phyloP scores from a whole-genome alignment of 495 filamentous ascomycete genomes.

The Penicillium manginii region DNA sequence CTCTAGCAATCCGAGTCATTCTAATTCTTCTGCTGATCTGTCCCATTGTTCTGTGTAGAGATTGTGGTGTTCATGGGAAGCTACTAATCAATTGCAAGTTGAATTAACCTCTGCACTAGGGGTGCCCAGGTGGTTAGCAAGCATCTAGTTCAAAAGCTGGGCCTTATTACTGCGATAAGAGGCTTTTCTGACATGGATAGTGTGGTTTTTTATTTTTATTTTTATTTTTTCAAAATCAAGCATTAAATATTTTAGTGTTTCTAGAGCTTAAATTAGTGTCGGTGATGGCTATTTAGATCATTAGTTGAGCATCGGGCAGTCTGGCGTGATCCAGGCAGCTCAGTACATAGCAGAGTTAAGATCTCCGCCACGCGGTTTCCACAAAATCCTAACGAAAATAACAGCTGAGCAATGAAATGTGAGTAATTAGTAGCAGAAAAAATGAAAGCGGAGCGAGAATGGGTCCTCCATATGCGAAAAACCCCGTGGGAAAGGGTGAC shows the following conservation, averaged over 20 bases:
- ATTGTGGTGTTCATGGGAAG: too few relatives aligned
- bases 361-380: neutral
- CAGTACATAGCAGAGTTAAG: neutral
- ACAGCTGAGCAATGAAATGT: neutral
- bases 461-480: neutral
- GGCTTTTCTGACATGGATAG: neutral
- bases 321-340: neutral
- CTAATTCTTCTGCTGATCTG: too few relatives aligned
- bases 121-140: too few relatives aligned
- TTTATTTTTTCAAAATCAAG: neutral
- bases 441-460: slow-evolving; percentile 1
- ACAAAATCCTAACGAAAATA: neutral
- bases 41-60: too few relatives aligned
- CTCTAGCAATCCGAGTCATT: too few relatives aligned
- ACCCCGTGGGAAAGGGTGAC: slow-evolving; percentile 5
- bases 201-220: neutral
- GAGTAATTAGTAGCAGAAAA: neutral
- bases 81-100: too few relatives aligned
- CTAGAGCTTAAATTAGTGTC: too few relatives aligned
- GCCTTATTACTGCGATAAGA: too few relatives aligned
- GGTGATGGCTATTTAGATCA: neutral
- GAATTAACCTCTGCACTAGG: too few relatives aligned
- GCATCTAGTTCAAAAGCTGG: too few relatives aligned
- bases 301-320: neutral
- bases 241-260: too few relatives aligned